A percentile compares a stretch with the other conserved stretches of the same genome.
Conservation (phyloP, 2,329 filamentous ascomycete genomes). For the Aureobasidium sp. region DNA sequence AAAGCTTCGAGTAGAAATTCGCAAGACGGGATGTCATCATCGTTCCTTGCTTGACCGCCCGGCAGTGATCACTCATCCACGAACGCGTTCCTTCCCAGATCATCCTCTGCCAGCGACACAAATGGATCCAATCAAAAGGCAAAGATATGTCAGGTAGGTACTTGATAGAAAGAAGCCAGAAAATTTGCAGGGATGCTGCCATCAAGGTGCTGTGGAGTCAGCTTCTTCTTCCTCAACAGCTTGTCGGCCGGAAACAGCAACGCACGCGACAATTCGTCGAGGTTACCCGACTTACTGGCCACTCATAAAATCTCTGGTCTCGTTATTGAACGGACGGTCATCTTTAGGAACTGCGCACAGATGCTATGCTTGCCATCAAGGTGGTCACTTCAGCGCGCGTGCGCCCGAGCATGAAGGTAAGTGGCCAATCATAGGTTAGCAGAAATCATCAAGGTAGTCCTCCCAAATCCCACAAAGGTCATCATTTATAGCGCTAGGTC, state of each 20-base stretch:
- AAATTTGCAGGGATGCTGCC: not conserved
- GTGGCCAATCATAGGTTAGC: slow-evolving; percentile 3
- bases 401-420: not conserved
- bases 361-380: slow-evolving; percentile 5
- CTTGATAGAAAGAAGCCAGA: not conserved
- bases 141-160: not conserved
- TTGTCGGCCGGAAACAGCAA: not conserved
- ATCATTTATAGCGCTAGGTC: not conserved
- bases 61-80: not conserved
- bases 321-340: no score
- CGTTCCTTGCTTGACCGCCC: slow-evolving; percentile 1
- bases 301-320: not conserved
- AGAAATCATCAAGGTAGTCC: slow-evolving; percentile 15
- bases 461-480: not conserved
- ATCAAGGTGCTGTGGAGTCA: slow-evolving; percentile 9
- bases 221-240: not conserved
- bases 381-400: not conserved
- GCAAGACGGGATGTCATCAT: not conserved
- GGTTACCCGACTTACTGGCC: not conserved
- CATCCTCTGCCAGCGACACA: not conserved
- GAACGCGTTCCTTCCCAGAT: not conserved
- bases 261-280: not conserved
- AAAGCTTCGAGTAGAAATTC: not conserved
- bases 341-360: not conserved
- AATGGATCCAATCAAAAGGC: not conserved